These are phyloP conservation scores for Calycina herbarum DNA, from an alignment of 2,329 filamentous ascomycete genomes.

Conservation along the genomic window DNA sequence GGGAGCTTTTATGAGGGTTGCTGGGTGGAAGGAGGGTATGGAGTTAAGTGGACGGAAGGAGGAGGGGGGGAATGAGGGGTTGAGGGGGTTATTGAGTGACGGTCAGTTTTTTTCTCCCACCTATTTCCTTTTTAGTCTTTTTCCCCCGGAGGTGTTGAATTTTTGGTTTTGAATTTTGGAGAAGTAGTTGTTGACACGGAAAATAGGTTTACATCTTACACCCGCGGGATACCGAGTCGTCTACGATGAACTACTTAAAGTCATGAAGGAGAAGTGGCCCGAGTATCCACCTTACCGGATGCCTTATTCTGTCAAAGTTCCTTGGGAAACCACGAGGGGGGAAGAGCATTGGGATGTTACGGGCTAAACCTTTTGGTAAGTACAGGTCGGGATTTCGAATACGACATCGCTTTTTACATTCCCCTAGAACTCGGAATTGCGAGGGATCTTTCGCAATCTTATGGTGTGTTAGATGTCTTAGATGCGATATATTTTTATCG, in stretches of 20 bases:
- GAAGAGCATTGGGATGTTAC: slow-evolving; percentile 26
- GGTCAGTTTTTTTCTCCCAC: slow-evolving; percentile 1
- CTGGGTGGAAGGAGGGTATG: slow-evolving; percentile 28
- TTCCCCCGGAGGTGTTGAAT: slow-evolving; percentile 21
- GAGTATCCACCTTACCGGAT: slow-evolving; percentile 29
- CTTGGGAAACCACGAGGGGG: slow-evolving; percentile 26
- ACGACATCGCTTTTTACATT: not conserved
- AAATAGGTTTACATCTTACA: slow-evolving; percentile 28
- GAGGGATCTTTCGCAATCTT: not conserved
- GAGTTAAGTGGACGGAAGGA: not conserved
- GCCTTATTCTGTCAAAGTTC: slow-evolving; percentile 23
- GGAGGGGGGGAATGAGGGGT: not conserved
- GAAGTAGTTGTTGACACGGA: slow-evolving; percentile 4
- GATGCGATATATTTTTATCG: too few relatives aligned
- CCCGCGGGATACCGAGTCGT: slow-evolving; percentile 29
- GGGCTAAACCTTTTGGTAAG: not conserved
- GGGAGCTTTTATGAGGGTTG: slow-evolving; percentile 73
- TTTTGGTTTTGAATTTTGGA: not conserved
- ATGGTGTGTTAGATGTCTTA: too few relatives aligned
- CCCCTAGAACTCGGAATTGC: too few relatives aligned
- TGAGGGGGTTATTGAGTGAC: not conserved
- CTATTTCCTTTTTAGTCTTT: too few relatives aligned
- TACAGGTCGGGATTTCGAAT: not conserved
- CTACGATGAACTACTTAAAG: slow-evolving; percentile 26
- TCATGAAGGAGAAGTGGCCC: slow-evolving; percentile 28